phyloP scores from a whole-genome alignment of 495 filamentous ascomycete species.

The Aspergillus nidulans region DNA sequence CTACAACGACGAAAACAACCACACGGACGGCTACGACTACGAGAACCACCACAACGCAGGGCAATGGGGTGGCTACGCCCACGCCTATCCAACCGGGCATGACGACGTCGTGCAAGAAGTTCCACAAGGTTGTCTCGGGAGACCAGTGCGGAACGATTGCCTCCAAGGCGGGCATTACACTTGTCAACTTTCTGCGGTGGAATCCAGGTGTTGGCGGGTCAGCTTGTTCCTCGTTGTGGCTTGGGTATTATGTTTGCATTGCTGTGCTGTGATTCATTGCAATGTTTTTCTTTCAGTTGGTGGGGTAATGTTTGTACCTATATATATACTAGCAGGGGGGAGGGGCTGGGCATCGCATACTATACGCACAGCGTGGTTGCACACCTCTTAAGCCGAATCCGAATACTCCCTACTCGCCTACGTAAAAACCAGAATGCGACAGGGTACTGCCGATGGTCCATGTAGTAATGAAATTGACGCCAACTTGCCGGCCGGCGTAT shows the following conservation, averaged over 20 bases:
- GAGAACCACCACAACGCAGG: background rate
- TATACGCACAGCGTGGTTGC: no score
- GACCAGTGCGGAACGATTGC: conserved; percentile 4
- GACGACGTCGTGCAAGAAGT: conserved; percentile 2
- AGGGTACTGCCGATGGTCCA: no score
- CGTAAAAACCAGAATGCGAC: no score
- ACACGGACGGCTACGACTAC: no score
- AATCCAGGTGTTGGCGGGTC: background rate
- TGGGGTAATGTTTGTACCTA: no score
- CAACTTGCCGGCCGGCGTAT: no score
- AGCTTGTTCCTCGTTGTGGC: conserved; percentile 1
- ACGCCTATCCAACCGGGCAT: conserved; percentile 1
- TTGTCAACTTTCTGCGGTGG: conserved; percentile 2
- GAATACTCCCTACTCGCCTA: no score
- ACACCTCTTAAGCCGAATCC: no score
- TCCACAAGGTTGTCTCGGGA: background rate
- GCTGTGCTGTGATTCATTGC: background rate
- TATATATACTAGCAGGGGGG: no score
- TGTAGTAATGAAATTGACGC: no score
- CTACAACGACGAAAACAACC: background rate
- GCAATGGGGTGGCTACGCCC: conserved; percentile 3
- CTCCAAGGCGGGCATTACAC: background rate
- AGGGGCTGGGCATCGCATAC: no score
- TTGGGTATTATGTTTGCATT: conserved; percentile 8
- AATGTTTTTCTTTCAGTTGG: no score